phyloP scores from a whole-genome alignment of 495 filamentous ascomycete species.

The Tirmania nivea region DNA sequence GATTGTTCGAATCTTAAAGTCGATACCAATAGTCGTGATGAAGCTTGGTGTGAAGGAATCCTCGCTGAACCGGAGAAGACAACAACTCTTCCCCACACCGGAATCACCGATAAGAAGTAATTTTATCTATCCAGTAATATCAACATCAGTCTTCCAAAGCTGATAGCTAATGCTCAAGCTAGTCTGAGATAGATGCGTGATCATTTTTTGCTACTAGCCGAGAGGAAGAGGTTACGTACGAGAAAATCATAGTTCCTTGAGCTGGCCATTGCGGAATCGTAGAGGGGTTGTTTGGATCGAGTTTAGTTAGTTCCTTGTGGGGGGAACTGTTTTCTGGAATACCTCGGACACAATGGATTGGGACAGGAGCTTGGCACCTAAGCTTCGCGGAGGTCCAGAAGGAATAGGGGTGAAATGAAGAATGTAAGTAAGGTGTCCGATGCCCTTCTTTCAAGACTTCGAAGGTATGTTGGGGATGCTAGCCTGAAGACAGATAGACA shows the following conservation, averaged over 20 bases:
- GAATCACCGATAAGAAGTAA: constrained; percentile 95
- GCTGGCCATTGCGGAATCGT: constrained; percentile 85
- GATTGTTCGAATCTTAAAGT: constrained; percentile 98
- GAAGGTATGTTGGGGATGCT: neutral
- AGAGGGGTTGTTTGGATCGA: neutral
- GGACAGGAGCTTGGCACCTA: constrained; percentile 6
- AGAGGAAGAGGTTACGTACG: constrained; percentile 30
- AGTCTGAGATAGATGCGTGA: too few species aligned
- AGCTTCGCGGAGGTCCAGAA: neutral
- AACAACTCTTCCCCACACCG: constrained; percentile 96
- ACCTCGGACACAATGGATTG: neutral
- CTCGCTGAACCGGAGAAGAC: constrained; percentile 92
- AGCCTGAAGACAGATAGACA: neutral
- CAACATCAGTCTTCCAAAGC: neutral
- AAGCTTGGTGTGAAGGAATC: constrained; percentile 97
- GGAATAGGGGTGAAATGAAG: neutral
- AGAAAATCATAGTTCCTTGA: constrained; percentile 97
- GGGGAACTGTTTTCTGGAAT: neutral
- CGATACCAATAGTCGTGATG: constrained; percentile 98
- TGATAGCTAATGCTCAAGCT: too few species aligned
- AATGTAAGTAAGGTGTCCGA: neutral
- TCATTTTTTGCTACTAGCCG: too few species aligned
- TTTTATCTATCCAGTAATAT: constrained; percentile 52
- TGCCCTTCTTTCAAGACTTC: neutral
- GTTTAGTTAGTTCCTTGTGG: neutral